Evolutionary conservation across 192 early-diverging fungal species (phyloP), one percentile per base, ranked within the genome.

Genomic region (Coemansia javaensis): DNA sequence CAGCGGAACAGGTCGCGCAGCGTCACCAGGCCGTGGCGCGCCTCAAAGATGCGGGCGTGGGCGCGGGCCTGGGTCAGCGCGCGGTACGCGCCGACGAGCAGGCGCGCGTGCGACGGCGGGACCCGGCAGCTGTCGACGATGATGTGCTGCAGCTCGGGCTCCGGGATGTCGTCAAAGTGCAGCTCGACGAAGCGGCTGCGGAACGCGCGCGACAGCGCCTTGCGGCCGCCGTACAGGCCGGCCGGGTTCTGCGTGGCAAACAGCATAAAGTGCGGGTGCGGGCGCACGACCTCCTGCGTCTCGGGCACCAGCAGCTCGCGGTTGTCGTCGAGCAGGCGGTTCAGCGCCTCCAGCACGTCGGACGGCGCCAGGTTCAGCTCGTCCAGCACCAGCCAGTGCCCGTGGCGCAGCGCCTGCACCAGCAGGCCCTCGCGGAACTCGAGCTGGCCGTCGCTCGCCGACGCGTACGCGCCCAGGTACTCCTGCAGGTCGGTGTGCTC

Each of bases 221-320:
- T 97, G 37, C 97, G 87, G 9, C 97, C 97, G 44, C 93, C 94
- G 63, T 99, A 99, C 21, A 90, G 72, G 6, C 94, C 94, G n/a
- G 97, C 85, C 5, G 97, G 97, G 63, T 99, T 99, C 66, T 99
- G 97, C 16, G 97, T 99, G 20, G 97, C 97, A 78, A 99, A 99
- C 11, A 99, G 80, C 88, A 91, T 91, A 66, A 99, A 99, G 51
- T 90, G 80, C 33, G 87, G 86, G 48, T 99, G 94, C 27, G 97
- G 97, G 14, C 85, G 84, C 30, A 99, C 85, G 23, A 87, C 62
- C 73, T 95, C 89, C 47, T 94, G 90, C 6, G 93, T 99, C 70
- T 99, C 97, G 7, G 94, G 90, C 34, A 99, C 89, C 3, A 92
- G 77, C 31, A 99, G 77, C 73, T 99, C 97, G 33, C 97, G 79